These are phyloP conservation scores for Cyclotella choctawhatcheeana DNA, from an alignment of 108 stramenopile species.

Conservation along the genomic window DNA sequence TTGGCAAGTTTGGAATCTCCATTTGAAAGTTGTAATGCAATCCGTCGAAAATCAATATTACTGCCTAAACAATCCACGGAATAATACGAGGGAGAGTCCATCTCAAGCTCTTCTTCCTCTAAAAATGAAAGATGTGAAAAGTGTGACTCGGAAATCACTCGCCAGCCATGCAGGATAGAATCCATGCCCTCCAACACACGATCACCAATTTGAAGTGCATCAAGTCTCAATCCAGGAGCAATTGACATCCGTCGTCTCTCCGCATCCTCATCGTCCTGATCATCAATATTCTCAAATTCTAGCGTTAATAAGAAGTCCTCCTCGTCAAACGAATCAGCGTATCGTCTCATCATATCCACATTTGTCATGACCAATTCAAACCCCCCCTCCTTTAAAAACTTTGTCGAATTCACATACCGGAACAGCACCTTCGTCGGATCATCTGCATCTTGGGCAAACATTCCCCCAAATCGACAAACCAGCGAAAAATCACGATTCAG, in stretches of 20 bases:
- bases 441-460: constrained; percentile 61
- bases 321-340: constrained; percentile 71
- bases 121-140: constrained; percentile 15
- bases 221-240: not conserved
- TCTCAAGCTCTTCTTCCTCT: constrained; percentile 16
- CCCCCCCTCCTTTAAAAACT: constrained; percentile 67
- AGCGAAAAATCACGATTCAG: constrained; percentile 86
- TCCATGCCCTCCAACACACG: constrained; percentile 27
- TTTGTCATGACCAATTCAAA: constrained; percentile 58
- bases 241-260: constrained; percentile 1
- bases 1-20: constrained; percentile 41
- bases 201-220: constrained; percentile 15
- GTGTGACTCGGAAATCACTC: constrained; percentile 43
- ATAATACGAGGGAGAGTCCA: constrained; percentile 38
- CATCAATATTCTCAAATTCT: constrained; percentile 60
- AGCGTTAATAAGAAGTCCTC: constrained; percentile 82
- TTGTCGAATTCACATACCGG: constrained; percentile 83
- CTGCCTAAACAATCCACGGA: constrained; percentile 4
- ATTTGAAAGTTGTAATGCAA: constrained; percentile 50
- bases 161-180: constrained; percentile 43
- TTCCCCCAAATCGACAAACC: constrained; percentile 87
- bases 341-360: constrained; percentile 86
- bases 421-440: constrained; percentile 84
- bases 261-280: not conserved
- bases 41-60: constrained; percentile 37